Conservation (phyloP, 306 rosid genomes). For the Argentina anserina region DNA sequence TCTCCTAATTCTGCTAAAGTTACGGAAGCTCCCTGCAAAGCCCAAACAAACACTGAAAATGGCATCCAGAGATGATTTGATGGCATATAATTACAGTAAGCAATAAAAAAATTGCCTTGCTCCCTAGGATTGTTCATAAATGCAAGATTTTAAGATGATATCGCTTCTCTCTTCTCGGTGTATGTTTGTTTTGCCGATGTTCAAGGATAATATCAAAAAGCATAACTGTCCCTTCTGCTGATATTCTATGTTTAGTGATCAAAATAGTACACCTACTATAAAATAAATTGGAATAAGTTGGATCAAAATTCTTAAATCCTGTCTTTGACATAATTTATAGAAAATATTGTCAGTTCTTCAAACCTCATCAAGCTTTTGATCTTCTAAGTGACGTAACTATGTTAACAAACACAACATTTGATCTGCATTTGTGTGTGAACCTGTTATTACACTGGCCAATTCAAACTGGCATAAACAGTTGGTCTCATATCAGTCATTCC, state of each 20-base stretch:
- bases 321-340: background rate
- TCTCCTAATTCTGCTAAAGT: constrained; percentile 82
- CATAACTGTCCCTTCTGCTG: background rate
- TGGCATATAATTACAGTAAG: background rate
- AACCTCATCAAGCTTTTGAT: background rate
- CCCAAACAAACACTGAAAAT: constrained; percentile 22
- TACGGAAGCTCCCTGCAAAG: constrained; percentile 89
- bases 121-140: background rate
- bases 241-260: background rate
- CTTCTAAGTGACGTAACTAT: background rate
- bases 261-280: background rate
- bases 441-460: background rate
- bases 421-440: background rate
- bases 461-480: background rate
- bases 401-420: background rate
- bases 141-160: background rate
- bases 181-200: background rate
- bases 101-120: background rate
- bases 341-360: background rate
- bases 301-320: background rate
- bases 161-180: background rate
- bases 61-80: constrained; percentile 2
- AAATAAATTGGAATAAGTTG: background rate
- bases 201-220: background rate
- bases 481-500: background rate